phyloP scores from a whole-genome alignment of 2,329 filamentous ascomycete species.

The Cercospora sp. region DNA sequence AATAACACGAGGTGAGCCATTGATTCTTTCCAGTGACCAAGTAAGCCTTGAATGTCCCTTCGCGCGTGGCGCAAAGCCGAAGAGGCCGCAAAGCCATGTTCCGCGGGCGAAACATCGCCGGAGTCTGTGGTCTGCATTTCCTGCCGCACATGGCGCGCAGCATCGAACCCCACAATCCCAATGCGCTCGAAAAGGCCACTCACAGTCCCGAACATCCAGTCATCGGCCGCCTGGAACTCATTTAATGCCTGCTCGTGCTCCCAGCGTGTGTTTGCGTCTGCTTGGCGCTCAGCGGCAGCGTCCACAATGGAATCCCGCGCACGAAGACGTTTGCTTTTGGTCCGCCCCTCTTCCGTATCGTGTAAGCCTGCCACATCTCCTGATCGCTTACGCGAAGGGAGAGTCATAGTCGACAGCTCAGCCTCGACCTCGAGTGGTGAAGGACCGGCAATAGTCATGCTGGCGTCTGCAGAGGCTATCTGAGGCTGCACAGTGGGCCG shows the following conservation, averaged over 20 bases:
- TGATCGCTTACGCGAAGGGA: conserved; percentile 58
- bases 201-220: conserved; percentile 57
- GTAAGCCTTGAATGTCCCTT: conserved; percentile 30
- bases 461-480: conserved; percentile 33
- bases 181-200: conserved; percentile 55
- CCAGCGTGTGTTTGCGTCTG: conserved; percentile 54
- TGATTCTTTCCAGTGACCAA: conserved; percentile 35
- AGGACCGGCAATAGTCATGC: conserved; percentile 23
- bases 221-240: conserved; percentile 56
- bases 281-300: conserved; percentile 45
- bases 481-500: conserved; percentile 35
- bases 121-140: conserved; percentile 27
- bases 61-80: conserved; percentile 25
- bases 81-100: neutral
- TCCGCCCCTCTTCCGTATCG: conserved; percentile 58
- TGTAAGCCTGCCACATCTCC: conserved; percentile 60
- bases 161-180: conserved; percentile 45
- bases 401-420: conserved; percentile 34
- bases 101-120: neutral
- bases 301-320: conserved; percentile 57
- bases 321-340: conserved; percentile 61
- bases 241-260: conserved; percentile 58
- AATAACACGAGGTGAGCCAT: conserved; percentile 31
- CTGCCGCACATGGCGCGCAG: conserved; percentile 32
- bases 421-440: conserved; percentile 37